phyloP scores from a whole-genome alignment of 139 green algal genomes.

The Coccomyxa sp. region DNA sequence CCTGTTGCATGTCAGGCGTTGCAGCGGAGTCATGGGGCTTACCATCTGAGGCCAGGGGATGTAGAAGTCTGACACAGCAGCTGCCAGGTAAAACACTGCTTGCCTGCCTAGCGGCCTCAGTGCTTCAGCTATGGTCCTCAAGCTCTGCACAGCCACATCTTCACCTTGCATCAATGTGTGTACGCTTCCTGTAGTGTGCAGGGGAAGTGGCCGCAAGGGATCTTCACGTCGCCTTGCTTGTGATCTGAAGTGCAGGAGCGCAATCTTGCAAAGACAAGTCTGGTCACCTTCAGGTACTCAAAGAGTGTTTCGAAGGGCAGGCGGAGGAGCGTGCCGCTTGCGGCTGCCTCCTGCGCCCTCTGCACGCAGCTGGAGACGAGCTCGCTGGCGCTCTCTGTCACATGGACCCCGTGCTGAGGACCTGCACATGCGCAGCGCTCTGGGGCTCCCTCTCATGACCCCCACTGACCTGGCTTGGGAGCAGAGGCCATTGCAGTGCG shows the following conservation, averaged over 20 bases:
- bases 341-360: background rate
- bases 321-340: conserved; percentile 48
- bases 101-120: conserved; percentile 38
- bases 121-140: conserved; percentile 48
- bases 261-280: background rate
- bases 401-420: background rate
- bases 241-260: background rate
- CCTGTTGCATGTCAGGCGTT: too few species aligned
- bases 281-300: conserved; percentile 83
- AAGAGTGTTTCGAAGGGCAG: conserved; percentile 92
- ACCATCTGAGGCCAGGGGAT: conserved; percentile 87
- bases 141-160: conserved; percentile 33
- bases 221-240: background rate
- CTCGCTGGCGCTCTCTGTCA: conserved; percentile 5
- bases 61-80: conserved; percentile 97
- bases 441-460: too few species aligned
- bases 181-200: background rate
- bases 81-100: conserved; percentile 93
- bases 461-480: too few species aligned
- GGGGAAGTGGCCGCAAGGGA: background rate
- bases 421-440: background rate
- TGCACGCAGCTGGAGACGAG: background rate
- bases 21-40: background rate
- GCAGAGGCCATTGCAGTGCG: too few species aligned
- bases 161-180: background rate